Base-by-base conservation (phyloP, 345 rosid genomes). In the Eucalyptus globulus region DNA sequence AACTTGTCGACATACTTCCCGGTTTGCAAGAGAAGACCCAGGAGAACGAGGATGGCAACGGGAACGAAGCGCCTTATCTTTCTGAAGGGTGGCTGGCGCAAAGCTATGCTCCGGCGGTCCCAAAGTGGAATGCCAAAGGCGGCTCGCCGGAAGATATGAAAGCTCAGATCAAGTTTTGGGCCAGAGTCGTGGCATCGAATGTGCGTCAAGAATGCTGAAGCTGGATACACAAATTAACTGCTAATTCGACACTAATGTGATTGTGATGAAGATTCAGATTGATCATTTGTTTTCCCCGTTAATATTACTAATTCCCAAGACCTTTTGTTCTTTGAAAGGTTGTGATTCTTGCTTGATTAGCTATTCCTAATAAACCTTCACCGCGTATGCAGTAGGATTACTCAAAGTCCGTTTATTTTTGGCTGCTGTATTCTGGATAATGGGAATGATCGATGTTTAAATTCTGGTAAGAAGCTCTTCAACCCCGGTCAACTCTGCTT, bases 131-230 rank as follows among this genome's bases (percentile, higher is more conserved):
- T 14, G 80, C 67, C 87, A 90, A 87, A 31, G 90, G 88, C 5
- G 60, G 60, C 60, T 88, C 89, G 43, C 51, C 87, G 0, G 85
- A 90, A 31, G 89, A 90, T 27, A 43, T 87, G 87, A 90, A 90
- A 80, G 89, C 91, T 13, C 89, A 80, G 37, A 90, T 90, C 91
- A 90, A 76, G 87, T 87, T 47, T 69, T 90, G 91, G 91, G 91
- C 91, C 43, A 88, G 91, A 90, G 89, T 87, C 0, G 91, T 90
- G 40, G 91, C 91, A 4, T 90, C 91, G 9, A 90, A 90, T 51
- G 86, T 90, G 24, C 26, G 5, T 51, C 49, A 44, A 43, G 90
- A 89, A 76, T 87, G 88, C 54, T 87, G 76, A 80, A 53, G 47
- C 22, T 4, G 27, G 44, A 54, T 49, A 65, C 44, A 47, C 27